A percentile compares a stretch with the other conserved stretches of the same genome.
Evolutionary conservation across 1,139 yeast genomes (phyloP).

Genomic region (Saccharomyces hybrid): DNA sequence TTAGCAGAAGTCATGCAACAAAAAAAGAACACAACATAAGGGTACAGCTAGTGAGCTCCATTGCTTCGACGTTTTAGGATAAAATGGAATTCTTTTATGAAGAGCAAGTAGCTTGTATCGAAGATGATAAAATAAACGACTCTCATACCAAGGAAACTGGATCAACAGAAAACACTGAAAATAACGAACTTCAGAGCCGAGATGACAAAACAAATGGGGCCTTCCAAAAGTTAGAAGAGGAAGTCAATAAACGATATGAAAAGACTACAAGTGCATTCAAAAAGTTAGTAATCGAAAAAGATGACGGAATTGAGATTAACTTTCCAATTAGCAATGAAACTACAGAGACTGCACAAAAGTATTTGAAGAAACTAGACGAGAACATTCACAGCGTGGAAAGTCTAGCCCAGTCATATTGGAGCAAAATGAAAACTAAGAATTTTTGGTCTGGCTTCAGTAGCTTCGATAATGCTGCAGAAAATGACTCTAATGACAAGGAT

Average conservation of each 20-base stretch:
- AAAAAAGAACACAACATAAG: background rate
- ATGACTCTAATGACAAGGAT: constrained; percentile 17
- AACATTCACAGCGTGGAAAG: constrained; percentile 27
- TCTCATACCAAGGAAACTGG: background rate
- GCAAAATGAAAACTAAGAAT: constrained; percentile 19
- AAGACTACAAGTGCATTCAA: constrained; percentile 23
- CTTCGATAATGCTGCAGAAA: constrained; percentile 15
- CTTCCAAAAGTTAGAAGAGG: constrained; percentile 32
- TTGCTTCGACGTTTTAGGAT: background rate
- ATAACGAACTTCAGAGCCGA: background rate
- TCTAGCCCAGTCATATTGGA: constrained; percentile 28
- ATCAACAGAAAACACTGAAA: background rate
- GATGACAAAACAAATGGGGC: constrained; percentile 24
- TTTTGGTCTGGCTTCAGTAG: constrained; percentile 26
- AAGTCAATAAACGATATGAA: constrained; percentile 23
- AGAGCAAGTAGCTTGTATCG: constrained; percentile 14
- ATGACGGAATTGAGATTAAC: constrained; percentile 20
- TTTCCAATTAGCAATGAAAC: constrained; percentile 20
- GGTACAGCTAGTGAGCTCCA: background rate
- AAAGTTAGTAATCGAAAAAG: constrained; percentile 16
- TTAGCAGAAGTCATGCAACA: background rate
- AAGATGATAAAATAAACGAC: background rate
- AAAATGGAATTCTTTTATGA: constrained; percentile 25
- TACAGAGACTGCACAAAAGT: constrained; percentile 26
- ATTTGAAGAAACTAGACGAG: constrained; percentile 21